phyloP scores from a whole-genome alignment of 352 stramenopile genomes.

The Phytophthora chlamydospora region DNA sequence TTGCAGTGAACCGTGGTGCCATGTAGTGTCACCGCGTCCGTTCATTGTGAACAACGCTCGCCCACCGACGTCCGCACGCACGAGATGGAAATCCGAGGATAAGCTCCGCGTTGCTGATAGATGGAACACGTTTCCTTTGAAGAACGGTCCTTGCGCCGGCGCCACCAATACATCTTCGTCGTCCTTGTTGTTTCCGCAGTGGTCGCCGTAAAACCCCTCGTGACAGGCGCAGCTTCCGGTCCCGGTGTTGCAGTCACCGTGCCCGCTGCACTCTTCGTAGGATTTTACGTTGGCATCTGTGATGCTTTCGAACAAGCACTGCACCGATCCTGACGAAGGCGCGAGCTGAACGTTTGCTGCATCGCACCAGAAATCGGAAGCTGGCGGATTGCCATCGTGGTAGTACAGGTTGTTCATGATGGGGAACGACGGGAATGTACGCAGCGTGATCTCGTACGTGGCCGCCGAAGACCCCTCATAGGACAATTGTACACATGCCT shows the following conservation, averaged over 20 bases:
- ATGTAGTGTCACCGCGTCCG: conserved; percentile 54
- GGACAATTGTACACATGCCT: conserved; percentile 47
- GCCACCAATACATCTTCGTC: conserved; percentile 64
- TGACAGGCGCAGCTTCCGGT: conserved; percentile 65
- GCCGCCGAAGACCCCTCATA: conserved; percentile 39
- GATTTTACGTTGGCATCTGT: conserved; percentile 49
- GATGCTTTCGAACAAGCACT: conserved; percentile 56
- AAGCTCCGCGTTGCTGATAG: conserved; percentile 51
- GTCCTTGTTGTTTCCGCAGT: conserved; percentile 72
- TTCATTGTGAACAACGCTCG: conserved; percentile 68
- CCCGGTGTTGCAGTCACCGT: conserved; percentile 56
- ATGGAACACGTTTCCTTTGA: conserved; percentile 70
- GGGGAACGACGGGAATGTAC: conserved; percentile 69
- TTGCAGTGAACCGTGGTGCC: conserved; percentile 33
- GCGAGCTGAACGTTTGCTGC: conserved; percentile 36
- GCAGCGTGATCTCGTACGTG: conserved; percentile 64
- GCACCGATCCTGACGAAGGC: conserved; percentile 21
- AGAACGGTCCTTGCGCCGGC: conserved; percentile 59
- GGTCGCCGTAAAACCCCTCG: conserved; percentile 70
- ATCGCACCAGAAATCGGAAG: conserved; percentile 68
- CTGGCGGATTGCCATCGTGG: conserved; percentile 63
- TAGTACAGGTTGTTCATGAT: conserved; percentile 84
- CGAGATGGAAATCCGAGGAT: conserved; percentile 69
- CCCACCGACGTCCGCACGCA: conserved; percentile 61
- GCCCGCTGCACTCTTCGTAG: conserved; percentile 67